These are phyloP conservation scores for Candida quercuum DNA, from an alignment of 805 yeast genomes.

Conservation along the genomic window DNA sequence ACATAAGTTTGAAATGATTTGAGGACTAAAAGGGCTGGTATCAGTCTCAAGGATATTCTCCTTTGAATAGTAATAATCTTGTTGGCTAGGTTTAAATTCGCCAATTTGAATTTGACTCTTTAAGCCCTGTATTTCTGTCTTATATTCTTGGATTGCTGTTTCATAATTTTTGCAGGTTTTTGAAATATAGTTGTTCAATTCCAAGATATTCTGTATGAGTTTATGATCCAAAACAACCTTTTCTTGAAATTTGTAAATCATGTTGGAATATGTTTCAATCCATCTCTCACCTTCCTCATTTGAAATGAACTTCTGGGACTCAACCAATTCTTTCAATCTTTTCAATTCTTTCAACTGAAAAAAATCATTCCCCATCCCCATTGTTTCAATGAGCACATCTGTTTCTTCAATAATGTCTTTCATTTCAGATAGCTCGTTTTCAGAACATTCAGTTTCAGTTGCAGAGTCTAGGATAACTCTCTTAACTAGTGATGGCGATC, in stretches of 20 bases:
- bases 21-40: too few relatives aligned
- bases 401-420: conserved; percentile 5
- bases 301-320: background rate
- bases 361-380: background rate
- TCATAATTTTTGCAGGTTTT: conserved; percentile 1
- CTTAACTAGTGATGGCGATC: conserved; percentile 11
- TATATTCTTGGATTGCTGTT: background rate
- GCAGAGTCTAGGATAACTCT: background rate
- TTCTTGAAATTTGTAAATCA: conserved; percentile 1
- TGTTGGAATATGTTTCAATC: conserved; percentile 5
- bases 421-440: too few relatives aligned
- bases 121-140: background rate
- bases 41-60: too few relatives aligned
- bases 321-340: conserved; percentile 1
- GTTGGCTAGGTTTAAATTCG: too few relatives aligned
- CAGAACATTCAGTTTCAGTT: background rate
- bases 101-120: too few relatives aligned
- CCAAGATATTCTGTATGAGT: conserved; percentile 17
- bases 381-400: conserved; percentile 4
- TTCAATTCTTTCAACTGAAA: background rate
- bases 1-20: too few relatives aligned
- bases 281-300: conserved; percentile 7
- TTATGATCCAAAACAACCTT: conserved; percentile 7
- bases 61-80: too few relatives aligned
- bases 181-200: conserved; percentile 14